Percentiles rank a stretch among this genome's conserved stretches.
phyloP scores from a whole-genome alignment of 2,329 filamentous ascomycete genomes.

The Helotiales sp. region DNA sequence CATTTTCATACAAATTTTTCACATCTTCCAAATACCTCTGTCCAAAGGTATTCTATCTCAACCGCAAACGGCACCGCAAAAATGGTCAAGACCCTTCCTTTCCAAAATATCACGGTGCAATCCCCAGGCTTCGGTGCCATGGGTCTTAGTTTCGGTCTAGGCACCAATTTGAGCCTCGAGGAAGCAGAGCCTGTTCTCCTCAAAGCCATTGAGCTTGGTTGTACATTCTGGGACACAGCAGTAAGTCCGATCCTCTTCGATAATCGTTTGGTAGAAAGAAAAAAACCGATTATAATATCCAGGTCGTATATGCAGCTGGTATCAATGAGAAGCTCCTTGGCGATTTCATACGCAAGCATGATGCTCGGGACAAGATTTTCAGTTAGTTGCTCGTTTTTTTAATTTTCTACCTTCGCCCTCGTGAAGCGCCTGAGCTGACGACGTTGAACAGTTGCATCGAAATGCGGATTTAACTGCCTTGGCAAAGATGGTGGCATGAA shows the following conservation, averaged over 20 bases:
- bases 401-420: too few species aligned
- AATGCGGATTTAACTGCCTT: constrained; percentile 48
- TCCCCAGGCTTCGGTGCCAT: constrained; percentile 55
- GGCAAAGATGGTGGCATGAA: constrained; percentile 32
- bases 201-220: constrained; percentile 54
- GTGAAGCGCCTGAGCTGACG: too few species aligned
- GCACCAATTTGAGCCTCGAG: constrained; percentile 49
- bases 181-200: constrained; percentile 54
- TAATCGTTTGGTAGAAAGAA: background rate
- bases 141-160: constrained; percentile 52
- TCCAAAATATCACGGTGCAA: constrained; percentile 47
- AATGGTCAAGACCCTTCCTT: constrained; percentile 50
- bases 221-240: constrained; percentile 48
- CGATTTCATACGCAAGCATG: constrained; percentile 51
- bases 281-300: background rate
- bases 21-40: background rate
- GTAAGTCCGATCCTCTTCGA: constrained; percentile 27
- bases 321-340: constrained; percentile 54
- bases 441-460: constrained; percentile 48
- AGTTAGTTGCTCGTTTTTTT: constrained; percentile 38
- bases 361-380: constrained; percentile 46
- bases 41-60: background rate
- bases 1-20: too few species aligned
- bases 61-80: background rate
- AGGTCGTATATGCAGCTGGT: constrained; percentile 35